Percentiles rank a stretch among this genome's conserved stretches.
phyloP scores from a whole-genome alignment of 2,329 filamentous ascomycete genomes.

The Colletotrichum caudatum region DNA sequence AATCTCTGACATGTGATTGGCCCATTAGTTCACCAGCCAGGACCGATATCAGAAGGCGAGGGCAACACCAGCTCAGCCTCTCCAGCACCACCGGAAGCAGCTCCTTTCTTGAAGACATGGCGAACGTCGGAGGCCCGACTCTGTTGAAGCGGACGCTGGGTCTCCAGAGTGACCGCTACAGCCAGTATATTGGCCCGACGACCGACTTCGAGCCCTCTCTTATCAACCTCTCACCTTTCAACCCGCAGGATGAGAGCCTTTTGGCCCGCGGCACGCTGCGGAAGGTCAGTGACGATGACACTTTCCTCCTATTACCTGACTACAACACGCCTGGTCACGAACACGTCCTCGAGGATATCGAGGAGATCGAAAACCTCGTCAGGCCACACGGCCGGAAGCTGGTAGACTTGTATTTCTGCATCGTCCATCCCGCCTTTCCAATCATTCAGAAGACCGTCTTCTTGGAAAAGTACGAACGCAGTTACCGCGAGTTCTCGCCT shows the following conservation, averaged over 20 bases:
- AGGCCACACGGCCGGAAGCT: constrained; percentile 81
- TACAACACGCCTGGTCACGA: constrained; percentile 77
- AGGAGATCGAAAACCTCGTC: constrained; percentile 81
- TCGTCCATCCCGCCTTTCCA: constrained; percentile 84
- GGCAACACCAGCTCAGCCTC: constrained; percentile 67
- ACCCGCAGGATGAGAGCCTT: constrained; percentile 83
- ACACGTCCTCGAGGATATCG: constrained; percentile 75
- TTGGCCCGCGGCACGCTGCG: constrained; percentile 76
- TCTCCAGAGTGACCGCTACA: constrained; percentile 81
- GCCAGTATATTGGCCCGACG: constrained; percentile 85
- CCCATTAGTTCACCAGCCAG: constrained; percentile 67
- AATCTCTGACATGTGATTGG: constrained; percentile 64
- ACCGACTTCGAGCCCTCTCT: constrained; percentile 88
- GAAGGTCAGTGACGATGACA: constrained; percentile 82
- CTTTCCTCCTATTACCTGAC: constrained; percentile 84
- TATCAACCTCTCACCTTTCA: constrained; percentile 83
- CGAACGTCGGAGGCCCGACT: constrained; percentile 75
- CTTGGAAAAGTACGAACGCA: constrained; percentile 80
- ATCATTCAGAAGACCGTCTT: constrained; percentile 87
- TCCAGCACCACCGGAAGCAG: constrained; percentile 72
- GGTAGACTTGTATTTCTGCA: constrained; percentile 83
- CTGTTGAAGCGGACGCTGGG: constrained; percentile 78
- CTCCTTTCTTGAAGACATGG: constrained; percentile 77
- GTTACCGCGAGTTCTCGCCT: constrained; percentile 80
- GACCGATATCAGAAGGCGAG: constrained; percentile 65